Conservation (phyloP, 2,329 filamentous ascomycete genomes). For the Talaromyces marneffei region DNA sequence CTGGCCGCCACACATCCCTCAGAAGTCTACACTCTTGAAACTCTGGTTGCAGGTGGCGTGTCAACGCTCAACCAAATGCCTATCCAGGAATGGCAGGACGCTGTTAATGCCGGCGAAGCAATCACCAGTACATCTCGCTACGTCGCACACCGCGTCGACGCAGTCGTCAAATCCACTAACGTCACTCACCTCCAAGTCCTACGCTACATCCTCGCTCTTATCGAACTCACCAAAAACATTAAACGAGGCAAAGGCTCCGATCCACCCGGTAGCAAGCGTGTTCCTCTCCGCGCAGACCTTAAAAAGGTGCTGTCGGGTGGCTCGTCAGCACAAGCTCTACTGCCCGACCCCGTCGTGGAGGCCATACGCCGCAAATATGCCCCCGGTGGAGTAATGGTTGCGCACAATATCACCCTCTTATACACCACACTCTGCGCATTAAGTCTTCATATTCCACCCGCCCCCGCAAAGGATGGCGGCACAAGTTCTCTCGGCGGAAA, state of each 20-base stretch:
- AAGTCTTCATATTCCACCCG: conserved; percentile 41
- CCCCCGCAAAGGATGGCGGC: conserved; percentile 33
- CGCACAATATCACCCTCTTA: conserved; percentile 38
- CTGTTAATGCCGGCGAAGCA: conserved; percentile 29
- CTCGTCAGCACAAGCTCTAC: conserved; percentile 18
- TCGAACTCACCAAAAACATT: conserved; percentile 37
- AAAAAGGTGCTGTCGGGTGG: conserved; percentile 30
- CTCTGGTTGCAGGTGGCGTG: conserved; percentile 37
- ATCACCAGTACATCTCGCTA: conserved; percentile 40
- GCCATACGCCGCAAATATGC: conserved; percentile 39
- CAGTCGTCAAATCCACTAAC: conserved; percentile 35
- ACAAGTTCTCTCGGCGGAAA: conserved; percentile 33
- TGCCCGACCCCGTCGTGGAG: conserved; percentile 37
- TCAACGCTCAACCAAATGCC: conserved; percentile 39
- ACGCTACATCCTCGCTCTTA: conserved; percentile 40
- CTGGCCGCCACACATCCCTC: conserved; percentile 38
- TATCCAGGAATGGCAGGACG: conserved; percentile 40
- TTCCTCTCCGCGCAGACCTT: conserved; percentile 37
- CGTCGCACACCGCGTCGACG: conserved; percentile 39
- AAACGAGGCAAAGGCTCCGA: conserved; percentile 23
- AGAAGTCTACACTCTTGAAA: conserved; percentile 42
- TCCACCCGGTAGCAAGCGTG: conserved; percentile 33
- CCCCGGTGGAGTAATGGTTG: conserved; percentile 29
- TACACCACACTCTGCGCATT: conserved; percentile 44
- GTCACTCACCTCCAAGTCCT: conserved; percentile 39